Base-by-base conservation (phyloP, 192 early-diverging fungal genomes). In the Coemansia biformis region DNA sequence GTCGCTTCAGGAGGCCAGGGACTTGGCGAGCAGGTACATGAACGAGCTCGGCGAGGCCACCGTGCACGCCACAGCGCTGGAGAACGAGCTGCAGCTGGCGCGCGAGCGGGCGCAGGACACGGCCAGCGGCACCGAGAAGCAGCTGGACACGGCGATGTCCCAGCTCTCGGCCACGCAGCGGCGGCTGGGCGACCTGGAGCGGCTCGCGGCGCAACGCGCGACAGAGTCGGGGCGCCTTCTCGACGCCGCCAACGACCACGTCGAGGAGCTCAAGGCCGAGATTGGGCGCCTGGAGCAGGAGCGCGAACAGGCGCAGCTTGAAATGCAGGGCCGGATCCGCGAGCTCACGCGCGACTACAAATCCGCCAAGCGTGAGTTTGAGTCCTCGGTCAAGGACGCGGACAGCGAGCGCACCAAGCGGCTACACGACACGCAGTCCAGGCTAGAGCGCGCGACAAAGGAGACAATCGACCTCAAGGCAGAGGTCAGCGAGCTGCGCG, bases 401-500 rank as follows among this genome's bases (percentile, higher is more conserved):
- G 69, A 65, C 33, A 39, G 50, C 22, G 57, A 61, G 36, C 54
- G 57, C 8, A 37, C 53, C 7, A 44, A 42, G 37, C 47, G 69
- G 18, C 41, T 65, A 44, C 43, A 41, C 8, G 69, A 73, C 41
- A 55, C 69, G 12, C 69, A 73, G 35, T n/a, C 39, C 0, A 21
- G 57, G 15, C 48, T 59, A 3, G 68, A 72, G 41, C 36, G 43
- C 18, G 61, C 61, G 0, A 57, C 43, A 11, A 51, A 52, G 35
- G 69, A 73, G 32, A 26, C 46, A 10, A 13, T 65, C 16, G 69
- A 56, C n/a, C 34, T 65, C 1, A 51, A 54, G 28, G 33, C 57
- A 14, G 49, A 65, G 29, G 33, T 65, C 41, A 73, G 69, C 54
- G 69, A 73, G 58, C 40, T 73, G 50, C 69, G 69, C 36, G 58